Evolutionary conservation across 2,329 filamentous ascomycete species (phyloP), one percentile per base, ranked within the genome.

Genomic region (Neofusicoccum sp.): DNA sequence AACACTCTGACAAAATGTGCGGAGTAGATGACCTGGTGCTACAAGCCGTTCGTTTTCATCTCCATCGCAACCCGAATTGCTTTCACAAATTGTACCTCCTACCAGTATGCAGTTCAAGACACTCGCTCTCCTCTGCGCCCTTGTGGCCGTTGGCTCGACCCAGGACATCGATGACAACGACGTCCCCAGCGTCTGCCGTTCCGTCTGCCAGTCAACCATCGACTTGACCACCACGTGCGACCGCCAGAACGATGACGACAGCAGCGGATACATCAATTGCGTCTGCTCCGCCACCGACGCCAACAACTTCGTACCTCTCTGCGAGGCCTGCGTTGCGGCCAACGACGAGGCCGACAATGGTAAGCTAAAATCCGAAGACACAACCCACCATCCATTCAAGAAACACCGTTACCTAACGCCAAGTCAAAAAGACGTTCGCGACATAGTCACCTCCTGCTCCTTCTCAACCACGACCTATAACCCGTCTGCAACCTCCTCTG

Each of bases 141-240:
- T 58, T 5, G 54, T n/a, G 3, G 41, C 31, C 31, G 14, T 45
- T 16, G 54, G 54, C 31, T 34, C 41, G 41, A 16, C 54, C 9
- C 54, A 58, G 41, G 71, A 74, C n/a, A 66, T 75, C 58, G 68
- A 69, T 60, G 66, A 70, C 64, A 65, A 71, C 62, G 71, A 74
- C 34, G 68, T 76, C 22, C 73, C 73, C 8, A 47, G 39, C 16
- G 67, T 71, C 56, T 75, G 73, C 67, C 68, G 64, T 2, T 65
- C 67, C 14, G 62, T 72, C n/a, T 75, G 73, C 65, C 64, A 69
- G 5, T 62, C 66, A 34, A 67, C 73, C 8, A 67, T 71, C 8
- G 64, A 63, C 8, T 67, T 72, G 12, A 61, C 70, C n/a, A 64
- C 58, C 12, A 63, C 67, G 43, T 75, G 73, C 56, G 70, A 74